Evolutionary conservation across 805 yeast species (phyloP).

Genomic region (Cyberlindnera petersonii): DNA sequence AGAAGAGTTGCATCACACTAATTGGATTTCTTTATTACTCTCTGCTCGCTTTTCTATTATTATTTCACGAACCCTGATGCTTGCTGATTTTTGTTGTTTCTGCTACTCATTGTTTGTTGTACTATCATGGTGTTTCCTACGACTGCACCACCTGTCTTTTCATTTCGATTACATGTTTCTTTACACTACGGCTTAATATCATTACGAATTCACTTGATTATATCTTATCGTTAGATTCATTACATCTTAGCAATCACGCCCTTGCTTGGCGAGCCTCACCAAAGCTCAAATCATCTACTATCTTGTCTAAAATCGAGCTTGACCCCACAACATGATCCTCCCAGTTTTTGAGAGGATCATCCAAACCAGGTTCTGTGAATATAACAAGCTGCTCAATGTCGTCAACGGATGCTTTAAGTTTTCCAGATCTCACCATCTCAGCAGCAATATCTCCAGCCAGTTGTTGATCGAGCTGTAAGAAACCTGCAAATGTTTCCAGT

Average conservation of each 20-base stretch:
- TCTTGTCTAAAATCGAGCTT: constrained; percentile 21
- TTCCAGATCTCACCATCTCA: constrained; percentile 19
- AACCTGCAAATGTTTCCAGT: constrained; percentile 12
- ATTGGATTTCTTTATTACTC: too few relatives aligned
- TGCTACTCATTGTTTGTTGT: too few relatives aligned
- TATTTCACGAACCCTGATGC: too few relatives aligned
- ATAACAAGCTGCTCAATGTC: constrained; percentile 21
- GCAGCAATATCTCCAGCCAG: constrained; percentile 12
- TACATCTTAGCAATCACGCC: not conserved
- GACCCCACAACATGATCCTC: constrained; percentile 22
- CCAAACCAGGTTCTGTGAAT: constrained; percentile 6
- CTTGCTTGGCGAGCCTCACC: not conserved
- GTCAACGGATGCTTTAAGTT: constrained; percentile 23
- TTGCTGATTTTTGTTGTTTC: too few relatives aligned
- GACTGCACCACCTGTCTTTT: too few relatives aligned
- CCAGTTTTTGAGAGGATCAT: constrained; percentile 19
- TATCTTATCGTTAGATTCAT: not conserved
- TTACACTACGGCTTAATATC: not conserved
- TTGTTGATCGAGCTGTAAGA: constrained; percentile 7
- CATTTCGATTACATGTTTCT: not conserved
- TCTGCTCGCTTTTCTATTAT: too few relatives aligned
- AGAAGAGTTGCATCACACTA: too few relatives aligned
- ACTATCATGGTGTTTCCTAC: too few relatives aligned
- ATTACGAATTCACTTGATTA: constrained; percentile 1
- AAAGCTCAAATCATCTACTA: constrained; percentile 16